Percentiles rank a stretch among this genome's conserved stretches.
Conservation (phyloP, 306 rosid species). For the Malus orientalis region DNA sequence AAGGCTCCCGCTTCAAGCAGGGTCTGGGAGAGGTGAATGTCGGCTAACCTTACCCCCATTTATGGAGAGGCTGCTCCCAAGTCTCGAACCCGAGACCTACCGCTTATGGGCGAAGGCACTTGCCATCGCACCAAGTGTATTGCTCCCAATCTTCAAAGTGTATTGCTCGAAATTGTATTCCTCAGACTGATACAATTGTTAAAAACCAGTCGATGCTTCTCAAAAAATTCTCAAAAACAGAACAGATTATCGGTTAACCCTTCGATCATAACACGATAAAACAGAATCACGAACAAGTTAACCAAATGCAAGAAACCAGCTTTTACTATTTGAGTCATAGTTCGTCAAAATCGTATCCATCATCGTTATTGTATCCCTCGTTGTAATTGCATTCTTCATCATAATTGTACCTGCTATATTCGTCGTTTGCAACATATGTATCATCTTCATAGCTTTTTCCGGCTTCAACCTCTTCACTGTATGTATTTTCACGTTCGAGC, state of each 20-base stretch:
- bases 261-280: not conserved
- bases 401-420: not conserved
- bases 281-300: not conserved
- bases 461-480: slow-evolving; percentile 3
- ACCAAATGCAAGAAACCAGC: not conserved
- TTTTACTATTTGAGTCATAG: not conserved
- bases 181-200: not conserved
- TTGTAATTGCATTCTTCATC: not conserved
- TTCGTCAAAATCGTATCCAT: not conserved
- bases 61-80: too few relatives aligned
- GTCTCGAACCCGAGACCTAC: too few relatives aligned
- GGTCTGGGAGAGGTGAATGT: too few relatives aligned
- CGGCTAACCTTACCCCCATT: too few relatives aligned
- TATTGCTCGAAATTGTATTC: not conserved
- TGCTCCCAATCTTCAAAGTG: not conserved
- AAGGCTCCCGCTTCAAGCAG: too few relatives aligned
- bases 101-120: too few relatives aligned
- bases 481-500: not conserved
- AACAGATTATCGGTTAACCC: not conserved
- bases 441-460: not conserved
- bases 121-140: too few relatives aligned
- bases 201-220: not conserved
- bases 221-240: not conserved
- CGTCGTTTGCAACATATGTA: not conserved
- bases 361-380: not conserved